phyloP scores from a whole-genome alignment of 805 yeast species.

The Pichia eremophila region DNA sequence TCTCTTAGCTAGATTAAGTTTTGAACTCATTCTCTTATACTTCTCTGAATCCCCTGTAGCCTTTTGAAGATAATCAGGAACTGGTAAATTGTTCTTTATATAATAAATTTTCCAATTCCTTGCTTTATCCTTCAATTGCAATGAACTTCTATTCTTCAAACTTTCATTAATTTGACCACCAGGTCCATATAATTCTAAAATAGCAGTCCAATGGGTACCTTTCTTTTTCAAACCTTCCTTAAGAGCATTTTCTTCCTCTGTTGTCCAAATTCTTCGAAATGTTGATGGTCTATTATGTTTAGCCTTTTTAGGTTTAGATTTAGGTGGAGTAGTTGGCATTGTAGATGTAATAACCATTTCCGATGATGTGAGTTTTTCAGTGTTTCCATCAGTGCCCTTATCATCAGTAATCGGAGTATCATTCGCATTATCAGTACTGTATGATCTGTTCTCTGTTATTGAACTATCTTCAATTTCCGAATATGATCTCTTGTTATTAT shows the following conservation, averaged over 20 bases:
- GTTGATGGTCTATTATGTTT: conserved; percentile 23
- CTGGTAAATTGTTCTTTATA: conserved; percentile 60
- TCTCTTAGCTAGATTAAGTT: too few species aligned
- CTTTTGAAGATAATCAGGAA: conserved; percentile 70
- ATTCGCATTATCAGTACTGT: too few species aligned
- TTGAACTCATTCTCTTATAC: conserved; percentile 5
- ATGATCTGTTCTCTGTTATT: not conserved
- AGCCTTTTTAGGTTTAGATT: conserved; percentile 5
- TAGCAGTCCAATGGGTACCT: conserved; percentile 93
- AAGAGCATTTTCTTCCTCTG: conserved; percentile 80
- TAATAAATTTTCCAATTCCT: conserved; percentile 90
- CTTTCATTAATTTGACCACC: conserved; percentile 84
- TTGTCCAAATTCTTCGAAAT: conserved; percentile 71
- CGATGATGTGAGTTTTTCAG: not conserved
- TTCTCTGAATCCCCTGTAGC: conserved; percentile 79
- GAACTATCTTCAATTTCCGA: not conserved
- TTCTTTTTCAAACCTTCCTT: conserved; percentile 68
- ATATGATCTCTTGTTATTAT: not conserved
- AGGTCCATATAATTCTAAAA: conserved; percentile 83
- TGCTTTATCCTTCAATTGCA: conserved; percentile 93
- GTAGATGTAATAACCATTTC: not conserved
- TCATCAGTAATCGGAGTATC: too few species aligned
- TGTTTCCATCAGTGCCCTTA: not conserved
- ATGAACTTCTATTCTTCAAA: conserved; percentile 78
- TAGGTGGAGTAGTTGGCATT: not conserved